A percentile compares a stretch with the other conserved stretches of the same genome.
Conservation (phyloP, 2,329 filamentous ascomycete species). For the Waltergamsia citrina region DNA sequence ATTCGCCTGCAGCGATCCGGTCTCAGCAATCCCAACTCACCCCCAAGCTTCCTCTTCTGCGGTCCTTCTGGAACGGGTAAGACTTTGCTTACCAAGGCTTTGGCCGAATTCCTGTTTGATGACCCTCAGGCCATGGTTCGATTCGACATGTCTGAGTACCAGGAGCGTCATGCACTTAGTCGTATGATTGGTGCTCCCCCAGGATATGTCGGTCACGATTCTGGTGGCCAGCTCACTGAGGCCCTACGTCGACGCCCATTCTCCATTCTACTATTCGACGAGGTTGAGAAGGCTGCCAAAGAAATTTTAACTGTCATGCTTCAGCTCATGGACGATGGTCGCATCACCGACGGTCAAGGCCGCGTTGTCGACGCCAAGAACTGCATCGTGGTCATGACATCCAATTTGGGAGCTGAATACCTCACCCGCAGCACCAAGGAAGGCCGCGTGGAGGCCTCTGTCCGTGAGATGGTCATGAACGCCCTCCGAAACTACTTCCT, state of each 20-base stretch:
- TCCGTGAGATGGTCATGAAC: conserved; percentile 81
- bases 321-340: conserved; percentile 99
- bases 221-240: conserved; percentile 92
- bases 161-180: conserved; percentile 89
- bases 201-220: conserved; percentile 93
- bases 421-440: conserved; percentile 74
- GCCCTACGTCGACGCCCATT: conserved; percentile 89
- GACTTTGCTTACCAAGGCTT: conserved; percentile 89
- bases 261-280: conserved; percentile 95
- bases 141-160: conserved; percentile 99
- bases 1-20: conserved; percentile 93
- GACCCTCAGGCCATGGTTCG: conserved; percentile 96
- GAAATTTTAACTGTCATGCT: conserved; percentile 92
- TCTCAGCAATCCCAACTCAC: conserved; percentile 90
- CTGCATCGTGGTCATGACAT: conserved; percentile 99
- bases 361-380: conserved; percentile 91
- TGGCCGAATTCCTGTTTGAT: conserved; percentile 97
- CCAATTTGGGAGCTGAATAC: conserved; percentile 90
- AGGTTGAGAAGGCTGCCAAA: conserved; percentile 98
- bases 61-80: conserved; percentile 98
- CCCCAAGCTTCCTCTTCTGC: conserved; percentile 97
- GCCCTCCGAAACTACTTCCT: conserved; percentile 93
- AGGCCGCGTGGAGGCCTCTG: conserved; percentile 77
- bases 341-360: conserved; percentile 96
- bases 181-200: conserved; percentile 97